Base-by-base conservation (phyloP, 306 rosid genomes). In the Prunus fruticosa region DNA sequence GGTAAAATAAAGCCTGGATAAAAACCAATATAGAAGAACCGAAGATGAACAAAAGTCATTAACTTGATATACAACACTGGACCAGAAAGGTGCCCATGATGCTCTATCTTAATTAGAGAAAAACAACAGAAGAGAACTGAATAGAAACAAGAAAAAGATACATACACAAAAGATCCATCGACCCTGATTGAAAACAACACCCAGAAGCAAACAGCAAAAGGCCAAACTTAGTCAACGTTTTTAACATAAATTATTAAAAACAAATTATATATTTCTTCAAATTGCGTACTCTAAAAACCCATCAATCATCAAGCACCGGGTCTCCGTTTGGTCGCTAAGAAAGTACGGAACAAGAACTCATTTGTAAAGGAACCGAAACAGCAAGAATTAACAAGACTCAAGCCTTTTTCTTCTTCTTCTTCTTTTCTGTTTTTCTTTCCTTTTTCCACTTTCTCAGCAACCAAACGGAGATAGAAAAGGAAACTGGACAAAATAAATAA, bases 1-100 rank as follows among this genome's bases (percentile, higher is more conserved):
- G 1, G 99, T 88, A 75, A 83, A 92, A 84, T 95, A 95, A 78
- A 95, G 81, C 90, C 99, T 95, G 73, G 71, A 81, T 49, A 85
- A 80, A 30, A 77, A 84, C 86, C 50, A 56, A 46, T 13, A 30
- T 67, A 74, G 30, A 18, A 68, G 54, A 56, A 76, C 5, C 38
- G 38, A 32, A 32, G 7, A 32, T 64, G 73, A 73, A 68, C 14
- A 51, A 4, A 52, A 70, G 34, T 3, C 22, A 20, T 23, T 16
- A 63, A 22, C 60, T 9, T 46, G 64, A 18, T 3, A 46, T 27
- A 2, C 12, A 68, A 47, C 11, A 32, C 23, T n/a, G 6, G 51
- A 28, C 27, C 43, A 47, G 49, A 30, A 20, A 47, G 18, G 18
- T 19, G 25, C 62, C 62, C 62, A 32, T 20, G 16, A 57, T 54